Conservation (phyloP, 805 yeast species). For the Myxozyma sirexii region DNA sequence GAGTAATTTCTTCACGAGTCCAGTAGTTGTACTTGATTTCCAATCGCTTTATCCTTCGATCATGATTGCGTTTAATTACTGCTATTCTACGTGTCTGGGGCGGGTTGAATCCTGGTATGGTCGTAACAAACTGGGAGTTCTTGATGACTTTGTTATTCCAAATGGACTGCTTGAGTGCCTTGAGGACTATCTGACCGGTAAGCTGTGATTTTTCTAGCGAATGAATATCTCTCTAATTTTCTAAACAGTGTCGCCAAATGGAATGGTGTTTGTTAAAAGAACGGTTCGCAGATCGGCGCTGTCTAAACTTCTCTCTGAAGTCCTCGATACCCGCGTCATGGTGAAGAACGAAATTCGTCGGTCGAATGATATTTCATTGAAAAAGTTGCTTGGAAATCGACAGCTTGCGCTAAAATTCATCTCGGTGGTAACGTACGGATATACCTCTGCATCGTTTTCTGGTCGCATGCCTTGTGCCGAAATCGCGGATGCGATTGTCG, state of each 20-base stretch:
- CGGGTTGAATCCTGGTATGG: conserved; percentile 41
- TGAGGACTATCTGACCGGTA: conserved; percentile 52
- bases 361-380: conserved; percentile 40
- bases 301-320: conserved; percentile 82
- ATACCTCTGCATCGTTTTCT: conserved; percentile 89
- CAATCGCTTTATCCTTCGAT: conserved; percentile 93
- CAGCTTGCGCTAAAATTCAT: conserved; percentile 86
- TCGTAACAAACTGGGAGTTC: conserved; percentile 44
- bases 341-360: conserved; percentile 72
- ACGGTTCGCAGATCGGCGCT: conserved; percentile 68
- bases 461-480: conserved; percentile 98
- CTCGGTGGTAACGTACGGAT: conserved; percentile 96
- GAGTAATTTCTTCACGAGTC: conserved; percentile 81
- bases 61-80: conserved; percentile 86
- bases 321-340: conserved; percentile 76
- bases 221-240: too few species aligned
- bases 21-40: conserved; percentile 86
- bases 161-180: conserved; percentile 60
- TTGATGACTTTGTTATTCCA: conserved; percentile 51
- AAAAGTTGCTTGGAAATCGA: conserved; percentile 65
- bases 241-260: conserved; percentile 78
- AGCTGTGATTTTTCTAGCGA: background rate
- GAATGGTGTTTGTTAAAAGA: conserved; percentile 72
- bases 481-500: conserved; percentile 91
- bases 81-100: conserved; percentile 53